phyloP scores from a whole-genome alignment of 768 basidiomycete genomes.

The Lactifluus rugatus region DNA sequence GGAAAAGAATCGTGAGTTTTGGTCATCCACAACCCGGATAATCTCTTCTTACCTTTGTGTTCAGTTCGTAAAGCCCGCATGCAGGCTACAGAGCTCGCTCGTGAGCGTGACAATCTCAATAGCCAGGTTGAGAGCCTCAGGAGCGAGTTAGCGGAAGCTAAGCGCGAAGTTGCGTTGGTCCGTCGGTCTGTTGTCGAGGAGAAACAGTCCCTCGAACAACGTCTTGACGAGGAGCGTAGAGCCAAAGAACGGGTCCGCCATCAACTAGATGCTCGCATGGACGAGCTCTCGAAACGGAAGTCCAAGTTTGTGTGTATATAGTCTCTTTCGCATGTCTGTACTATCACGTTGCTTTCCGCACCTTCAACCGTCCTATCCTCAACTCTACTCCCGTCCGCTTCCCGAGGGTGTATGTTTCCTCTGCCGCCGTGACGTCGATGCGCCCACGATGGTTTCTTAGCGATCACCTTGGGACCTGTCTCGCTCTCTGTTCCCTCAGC shows the following conservation, averaged over 20 bases:
- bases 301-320: constrained; percentile 89
- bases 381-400: background rate
- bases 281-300: constrained; percentile 74
- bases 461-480: background rate
- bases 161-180: constrained; percentile 68
- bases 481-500: background rate
- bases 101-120: constrained; percentile 72
- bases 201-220: constrained; percentile 76
- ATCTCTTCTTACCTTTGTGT: background rate
- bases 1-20: constrained; percentile 78
- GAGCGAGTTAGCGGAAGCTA: constrained; percentile 64
- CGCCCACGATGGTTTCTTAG: background rate
- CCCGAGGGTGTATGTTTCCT: background rate
- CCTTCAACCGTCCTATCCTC: constrained; percentile 2
- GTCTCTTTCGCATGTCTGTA: constrained; percentile 23
- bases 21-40: background rate
- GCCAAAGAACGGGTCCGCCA: constrained; percentile 84
- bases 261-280: constrained; percentile 82
- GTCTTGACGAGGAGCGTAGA: constrained; percentile 76
- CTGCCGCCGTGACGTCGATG: background rate
- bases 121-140: constrained; percentile 57
- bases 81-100: constrained; percentile 83
- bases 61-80: constrained; percentile 87
- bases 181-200: constrained; percentile 78
- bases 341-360: background rate